A percentile compares a stretch with the other conserved stretches of the same genome.
phyloP scores from a whole-genome alignment of 805 yeast genomes.

The Saccharomycopsis fibuligera region DNA sequence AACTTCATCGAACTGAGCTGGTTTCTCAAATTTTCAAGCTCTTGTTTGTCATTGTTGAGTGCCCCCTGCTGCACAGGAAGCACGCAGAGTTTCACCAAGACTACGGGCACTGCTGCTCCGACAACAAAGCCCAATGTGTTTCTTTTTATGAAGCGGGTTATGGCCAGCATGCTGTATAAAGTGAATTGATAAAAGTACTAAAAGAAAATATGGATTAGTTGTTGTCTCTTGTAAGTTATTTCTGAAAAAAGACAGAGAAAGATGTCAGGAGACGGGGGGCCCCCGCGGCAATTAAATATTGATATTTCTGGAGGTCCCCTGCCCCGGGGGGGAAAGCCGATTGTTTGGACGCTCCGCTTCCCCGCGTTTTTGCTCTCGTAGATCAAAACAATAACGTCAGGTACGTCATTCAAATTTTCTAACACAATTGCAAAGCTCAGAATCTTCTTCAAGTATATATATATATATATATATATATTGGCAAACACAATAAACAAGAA shows the following conservation, averaged over 20 bases:
- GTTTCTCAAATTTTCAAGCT: slow-evolving; percentile 8
- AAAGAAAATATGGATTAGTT: neutral
- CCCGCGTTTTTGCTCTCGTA: no score
- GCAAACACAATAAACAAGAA: no score
- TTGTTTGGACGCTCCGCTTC: no score
- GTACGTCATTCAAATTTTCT: no score
- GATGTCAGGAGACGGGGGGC: neutral
- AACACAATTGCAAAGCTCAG: no score
- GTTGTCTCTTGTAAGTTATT: neutral
- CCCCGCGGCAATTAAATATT: neutral
- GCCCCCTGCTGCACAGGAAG: slow-evolving; percentile 6
- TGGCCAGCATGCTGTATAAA: neutral
- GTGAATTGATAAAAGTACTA: neutral
- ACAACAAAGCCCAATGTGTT: slow-evolving; percentile 10
- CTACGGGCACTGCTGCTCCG: slow-evolving; percentile 18
- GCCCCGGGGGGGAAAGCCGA: no score
- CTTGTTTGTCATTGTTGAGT: neutral
- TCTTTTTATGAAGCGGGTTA: neutral
- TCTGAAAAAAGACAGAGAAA: neutral
- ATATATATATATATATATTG: no score
- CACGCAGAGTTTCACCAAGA: neutral
- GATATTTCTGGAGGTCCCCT: no score
- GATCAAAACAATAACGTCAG: no score
- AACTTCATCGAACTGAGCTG: slow-evolving; percentile 4
- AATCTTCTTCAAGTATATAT: no score